Base-by-base conservation (phyloP, 1,284 basidiomycete genomes). In the Cerrena zonata region DNA sequence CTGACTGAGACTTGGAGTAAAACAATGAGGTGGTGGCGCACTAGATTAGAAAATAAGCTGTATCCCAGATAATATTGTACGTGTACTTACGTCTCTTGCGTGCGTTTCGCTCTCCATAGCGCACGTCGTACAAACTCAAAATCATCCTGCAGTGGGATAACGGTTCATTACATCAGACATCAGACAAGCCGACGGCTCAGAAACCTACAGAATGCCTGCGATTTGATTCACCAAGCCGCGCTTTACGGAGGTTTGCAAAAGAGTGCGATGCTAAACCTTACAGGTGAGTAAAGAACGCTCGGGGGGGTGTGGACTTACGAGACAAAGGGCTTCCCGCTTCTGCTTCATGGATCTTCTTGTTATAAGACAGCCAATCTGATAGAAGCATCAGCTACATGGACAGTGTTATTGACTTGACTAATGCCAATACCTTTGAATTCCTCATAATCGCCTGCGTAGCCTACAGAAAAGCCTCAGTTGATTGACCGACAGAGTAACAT, bases 21-120 rank as follows among this genome's bases (percentile, higher is more conserved):
- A 80, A 12, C 77, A 75, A 49, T 64, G 67, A 1, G 72, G 69
- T 27, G 83, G 80, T 59, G 74, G 77, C 12, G 79, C 80, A 39
- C 76, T 80, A 57, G 4, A 45, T 54, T 38, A 41, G 25, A 22
- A 50, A 11, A 34, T 4, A 3, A 45, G 23, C 25, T 27, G 25
- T 18, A 23, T 13, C 27, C 24, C 19, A 30, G 22, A 3, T 5
- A 19, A 34, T 18, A 43, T 21, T 5, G 19, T 30, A 39, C 42
- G 49, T 11, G 23, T 27, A 68, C 70, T 36, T 49, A 82, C 82
- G 72, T 75, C 50, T 76, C 73, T 27, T 86, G 63, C 1, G 79
- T 76, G 25, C 73, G 72, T 49, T 69, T 70, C 2, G 77, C 79
- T 44, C 69, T 77, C 47, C 72, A 67, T 22, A 82, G 60, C 1